Evolutionary conservation across 1,284 basidiomycete species (phyloP), one percentile per base, ranked within the genome.

Genomic region (Trichosporon sp.): DNA sequence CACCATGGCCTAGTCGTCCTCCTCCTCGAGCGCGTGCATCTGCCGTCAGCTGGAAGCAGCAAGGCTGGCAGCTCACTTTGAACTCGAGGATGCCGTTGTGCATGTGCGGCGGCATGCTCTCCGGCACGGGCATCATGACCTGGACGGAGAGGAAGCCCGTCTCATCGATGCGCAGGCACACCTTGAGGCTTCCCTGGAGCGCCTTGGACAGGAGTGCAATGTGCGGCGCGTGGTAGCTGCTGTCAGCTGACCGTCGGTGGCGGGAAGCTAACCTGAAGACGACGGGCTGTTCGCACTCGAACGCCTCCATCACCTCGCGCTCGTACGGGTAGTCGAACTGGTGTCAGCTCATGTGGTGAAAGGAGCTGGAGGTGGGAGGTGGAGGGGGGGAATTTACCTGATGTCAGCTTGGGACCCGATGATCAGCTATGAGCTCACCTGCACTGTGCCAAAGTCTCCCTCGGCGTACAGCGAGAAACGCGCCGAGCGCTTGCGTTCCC

Each of bases 271-370:
- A 93, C 93, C 89, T 93, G 79, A 91, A 92, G 27, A 85, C 86
- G n/a, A 93, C 86, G 7, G 84, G 81, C 44, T 85, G 83, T 11
- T 83, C 85, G 78, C 93, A 96, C 74, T 94, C 91, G 76, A 95
- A 93, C 0, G 89, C 88, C 81, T 96, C 93, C 53, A 97, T 87
- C 0, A 96, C 92, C 66, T 95, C 93, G 65, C 87, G 86, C 76
- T 95, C 93, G 75, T 93, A 93, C 0, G 92, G 92, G 74, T 95
- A 96, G 80, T 97, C 94, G 89, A 96, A 91, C 92, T 95, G 76
- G 1, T 1, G 42, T 62, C 35, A 70, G 25, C 23, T 9, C 8
- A 5, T n/a, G 4, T n/a, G 6, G 6, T n/a, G 38, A n/a, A 12
- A 1, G 3, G 5, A 5, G 38, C 15, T 5, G 18, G 7, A 42